phyloP scores from a whole-genome alignment of 2,329 filamentous ascomycete species.

The Xylariaceae sp. region DNA sequence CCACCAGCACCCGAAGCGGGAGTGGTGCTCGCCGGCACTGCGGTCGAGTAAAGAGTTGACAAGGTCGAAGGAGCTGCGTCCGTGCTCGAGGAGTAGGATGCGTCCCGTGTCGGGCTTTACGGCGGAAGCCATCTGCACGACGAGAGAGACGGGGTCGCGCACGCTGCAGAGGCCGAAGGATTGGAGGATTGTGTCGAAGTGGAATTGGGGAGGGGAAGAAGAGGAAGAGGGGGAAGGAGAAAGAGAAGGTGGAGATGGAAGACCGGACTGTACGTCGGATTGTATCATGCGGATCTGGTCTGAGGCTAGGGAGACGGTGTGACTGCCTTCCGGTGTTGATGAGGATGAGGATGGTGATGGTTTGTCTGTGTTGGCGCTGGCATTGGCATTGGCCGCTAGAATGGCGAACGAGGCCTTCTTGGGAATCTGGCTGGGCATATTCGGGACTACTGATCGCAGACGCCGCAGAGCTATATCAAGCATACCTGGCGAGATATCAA shows the following conservation, averaged over 20 bases:
- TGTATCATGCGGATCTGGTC: constrained; percentile 45
- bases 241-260: constrained; percentile 39
- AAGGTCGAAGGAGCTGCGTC: constrained; percentile 48
- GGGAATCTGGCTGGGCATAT: constrained; percentile 38
- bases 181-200: constrained; percentile 61
- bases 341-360: too few species aligned
- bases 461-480: constrained; percentile 53
- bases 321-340: too few species aligned
- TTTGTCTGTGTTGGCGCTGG: constrained; percentile 2
- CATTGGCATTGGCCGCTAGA: constrained; percentile 17
- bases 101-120: constrained; percentile 53
- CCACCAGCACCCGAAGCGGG: constrained; percentile 64
- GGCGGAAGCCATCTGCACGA: constrained; percentile 49
- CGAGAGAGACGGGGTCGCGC: constrained; percentile 49
- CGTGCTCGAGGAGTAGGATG: constrained; percentile 61
- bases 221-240: constrained; percentile 37
- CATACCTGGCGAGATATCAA: constrained; percentile 60
- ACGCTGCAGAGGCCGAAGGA: constrained; percentile 64
- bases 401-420: constrained; percentile 27
- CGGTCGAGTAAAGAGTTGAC: constrained; percentile 55
- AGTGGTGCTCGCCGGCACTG: constrained; percentile 52
- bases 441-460: constrained; percentile 41
- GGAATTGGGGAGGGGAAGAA: constrained; percentile 33
- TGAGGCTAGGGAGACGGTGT: constrained; percentile 34
- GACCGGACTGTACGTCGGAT: constrained; percentile 43